A percentile compares a stretch with the other conserved stretches of the same genome.
Conservation (phyloP, 2,329 filamentous ascomycete genomes). For the Plenodomus tracheiphilus region DNA sequence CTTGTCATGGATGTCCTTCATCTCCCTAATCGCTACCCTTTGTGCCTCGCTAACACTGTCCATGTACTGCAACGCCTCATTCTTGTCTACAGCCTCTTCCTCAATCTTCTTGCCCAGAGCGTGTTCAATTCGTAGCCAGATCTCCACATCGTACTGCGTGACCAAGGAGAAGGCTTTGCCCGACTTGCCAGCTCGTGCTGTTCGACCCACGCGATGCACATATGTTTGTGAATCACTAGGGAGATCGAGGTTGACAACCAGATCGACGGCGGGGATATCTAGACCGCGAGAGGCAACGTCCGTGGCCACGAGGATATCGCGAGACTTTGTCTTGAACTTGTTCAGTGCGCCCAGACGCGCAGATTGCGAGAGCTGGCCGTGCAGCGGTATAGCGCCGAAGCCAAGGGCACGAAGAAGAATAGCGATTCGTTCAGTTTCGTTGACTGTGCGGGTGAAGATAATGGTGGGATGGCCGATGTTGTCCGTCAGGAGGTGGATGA, state of each 20-base stretch:
- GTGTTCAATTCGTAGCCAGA: slow-evolving; percentile 79
- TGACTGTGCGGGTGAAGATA: slow-evolving; percentile 89
- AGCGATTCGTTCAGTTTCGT: slow-evolving; percentile 83
- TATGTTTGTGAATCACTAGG: slow-evolving; percentile 88
- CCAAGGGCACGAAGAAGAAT: slow-evolving; percentile 82
- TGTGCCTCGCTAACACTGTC: slow-evolving; percentile 82
- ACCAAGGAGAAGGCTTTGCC: slow-evolving; percentile 80
- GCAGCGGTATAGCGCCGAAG: slow-evolving; percentile 87
- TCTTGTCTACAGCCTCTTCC: slow-evolving; percentile 71
- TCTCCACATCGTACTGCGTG: slow-evolving; percentile 84
- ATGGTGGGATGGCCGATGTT: slow-evolving; percentile 84
- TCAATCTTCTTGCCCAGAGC: slow-evolving; percentile 76
- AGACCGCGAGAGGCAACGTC: slow-evolving; percentile 93
- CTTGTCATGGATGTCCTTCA: slow-evolving; percentile 78
- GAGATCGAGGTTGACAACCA: slow-evolving; percentile 84
- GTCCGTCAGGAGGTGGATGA: slow-evolving; percentile 85
- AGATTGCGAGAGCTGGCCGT: slow-evolving; percentile 88
- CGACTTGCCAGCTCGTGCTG: slow-evolving; percentile 81
- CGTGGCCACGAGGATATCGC: slow-evolving; percentile 87
- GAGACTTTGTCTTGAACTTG: slow-evolving; percentile 81
- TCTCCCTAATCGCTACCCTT: slow-evolving; percentile 73
- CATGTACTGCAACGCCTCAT: slow-evolving; percentile 83
- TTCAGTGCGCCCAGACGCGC: slow-evolving; percentile 83
- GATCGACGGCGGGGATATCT: slow-evolving; percentile 88
- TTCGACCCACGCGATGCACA: slow-evolving; percentile 86